These are phyloP conservation scores for Akebia trifoliata DNA, from an alignment of 164 flowering plant species.

Conservation along the genomic window DNA sequence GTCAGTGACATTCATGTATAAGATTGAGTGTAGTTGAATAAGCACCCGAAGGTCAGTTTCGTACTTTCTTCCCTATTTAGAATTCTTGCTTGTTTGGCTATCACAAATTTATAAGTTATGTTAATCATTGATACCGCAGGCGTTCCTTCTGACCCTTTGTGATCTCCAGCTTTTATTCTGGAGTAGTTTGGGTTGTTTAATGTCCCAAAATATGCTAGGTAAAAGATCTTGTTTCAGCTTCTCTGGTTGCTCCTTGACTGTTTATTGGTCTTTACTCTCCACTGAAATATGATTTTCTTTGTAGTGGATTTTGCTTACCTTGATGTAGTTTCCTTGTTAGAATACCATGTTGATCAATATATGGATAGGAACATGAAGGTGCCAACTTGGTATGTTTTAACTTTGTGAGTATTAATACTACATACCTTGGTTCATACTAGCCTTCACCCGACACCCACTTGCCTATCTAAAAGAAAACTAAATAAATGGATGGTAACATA, in stretches of 20 bases:
- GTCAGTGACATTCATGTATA: conserved; percentile 58
- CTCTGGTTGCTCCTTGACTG: background rate
- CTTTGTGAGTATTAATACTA: too few relatives aligned
- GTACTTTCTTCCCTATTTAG: background rate
- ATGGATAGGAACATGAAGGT: too few relatives aligned
- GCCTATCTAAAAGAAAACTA: too few relatives aligned
- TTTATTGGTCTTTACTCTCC: background rate
- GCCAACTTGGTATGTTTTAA: too few relatives aligned
- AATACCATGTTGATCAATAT: too few relatives aligned
- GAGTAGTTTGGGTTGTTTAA: conserved; percentile 64
- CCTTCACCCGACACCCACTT: too few relatives aligned
- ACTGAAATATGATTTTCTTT: background rate
- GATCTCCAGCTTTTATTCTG: conserved; percentile 56
- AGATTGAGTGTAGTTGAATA: conserved; percentile 36
- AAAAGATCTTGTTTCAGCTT: conserved; percentile 1
- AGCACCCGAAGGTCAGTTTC: conserved; percentile 37
- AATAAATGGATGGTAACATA: too few relatives aligned
- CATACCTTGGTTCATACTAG: too few relatives aligned
- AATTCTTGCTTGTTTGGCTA: conserved; percentile 3
- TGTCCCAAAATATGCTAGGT: conserved; percentile 55
- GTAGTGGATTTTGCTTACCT: too few relatives aligned
- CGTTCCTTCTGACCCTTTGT: conserved; percentile 62
- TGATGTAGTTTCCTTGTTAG: too few relatives aligned
- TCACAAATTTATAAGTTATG: conserved; percentile 17
- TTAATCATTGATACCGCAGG: conserved; percentile 35